Evolutionary conservation across 2,329 filamentous ascomycete species (phyloP).

Genomic region (Blumeria graminis): DNA sequence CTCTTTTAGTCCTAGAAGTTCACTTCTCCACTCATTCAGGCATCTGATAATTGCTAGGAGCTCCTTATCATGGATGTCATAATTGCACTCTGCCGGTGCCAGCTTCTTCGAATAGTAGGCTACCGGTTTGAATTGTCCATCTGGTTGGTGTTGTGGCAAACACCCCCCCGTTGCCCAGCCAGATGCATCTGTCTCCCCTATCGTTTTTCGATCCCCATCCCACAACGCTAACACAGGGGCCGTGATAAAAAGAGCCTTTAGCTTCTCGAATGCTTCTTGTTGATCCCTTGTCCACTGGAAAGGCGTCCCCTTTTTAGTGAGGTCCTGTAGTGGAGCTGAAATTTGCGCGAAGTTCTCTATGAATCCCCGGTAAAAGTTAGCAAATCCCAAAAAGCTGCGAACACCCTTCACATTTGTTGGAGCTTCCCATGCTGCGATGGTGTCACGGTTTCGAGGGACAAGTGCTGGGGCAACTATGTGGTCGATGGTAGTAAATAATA

Average conservation of each 20-base stretch:
- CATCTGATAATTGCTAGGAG: not conserved
- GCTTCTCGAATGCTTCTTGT: not conserved
- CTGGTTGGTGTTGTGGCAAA: not conserved
- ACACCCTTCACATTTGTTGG: not conserved
- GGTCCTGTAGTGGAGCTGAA: not conserved
- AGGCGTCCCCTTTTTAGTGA: not conserved
- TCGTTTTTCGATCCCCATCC: not conserved
- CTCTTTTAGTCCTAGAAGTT: not conserved
- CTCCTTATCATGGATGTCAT: not conserved
- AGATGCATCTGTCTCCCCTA: not conserved
- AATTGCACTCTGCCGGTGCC: not conserved
- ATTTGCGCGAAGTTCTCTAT: not conserved
- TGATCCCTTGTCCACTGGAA: not conserved
- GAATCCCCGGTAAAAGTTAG: not conserved
- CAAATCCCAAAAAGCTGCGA: not conserved
- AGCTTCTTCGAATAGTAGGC: not conserved
- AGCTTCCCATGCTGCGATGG: not conserved
- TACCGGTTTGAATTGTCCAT: not conserved
- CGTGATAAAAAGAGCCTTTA: not conserved
- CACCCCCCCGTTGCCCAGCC: not conserved
- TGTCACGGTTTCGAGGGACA: no score
- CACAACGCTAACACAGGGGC: not conserved
- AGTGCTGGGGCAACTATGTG: no score
- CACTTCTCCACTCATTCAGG: not conserved
- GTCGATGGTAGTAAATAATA: no score